Percentiles rank a stretch among this genome's conserved stretches.
Evolutionary conservation across 345 rosid species (phyloP).

Genomic region (Sonneratia caseolaris): DNA sequence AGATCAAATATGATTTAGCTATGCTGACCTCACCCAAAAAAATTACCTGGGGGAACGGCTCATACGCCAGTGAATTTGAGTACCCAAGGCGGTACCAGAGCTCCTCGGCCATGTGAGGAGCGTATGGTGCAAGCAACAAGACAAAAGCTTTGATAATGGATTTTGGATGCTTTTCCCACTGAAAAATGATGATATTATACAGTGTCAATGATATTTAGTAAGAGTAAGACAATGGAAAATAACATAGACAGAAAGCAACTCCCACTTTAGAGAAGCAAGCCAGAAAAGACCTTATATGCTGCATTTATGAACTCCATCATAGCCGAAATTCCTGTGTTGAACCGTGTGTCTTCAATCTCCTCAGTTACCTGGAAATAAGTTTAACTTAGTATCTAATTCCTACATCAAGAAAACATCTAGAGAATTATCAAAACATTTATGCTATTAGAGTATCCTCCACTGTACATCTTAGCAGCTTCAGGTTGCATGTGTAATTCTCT

Average conservation of each 20-base stretch:
- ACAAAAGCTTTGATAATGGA: constrained; percentile 57
- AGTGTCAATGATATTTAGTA: background rate
- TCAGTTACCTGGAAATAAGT: constrained; percentile 52
- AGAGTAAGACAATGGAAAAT: background rate
- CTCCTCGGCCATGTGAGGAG: constrained; percentile 97
- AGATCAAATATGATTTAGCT: background rate
- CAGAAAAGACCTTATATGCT: constrained; percentile 57
- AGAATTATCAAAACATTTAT: background rate
- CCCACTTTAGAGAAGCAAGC: background rate
- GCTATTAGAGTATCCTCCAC: background rate
- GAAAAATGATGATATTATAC: background rate
- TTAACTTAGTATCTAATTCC: background rate
- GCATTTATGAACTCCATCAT: constrained; percentile 98
- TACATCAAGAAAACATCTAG: background rate
- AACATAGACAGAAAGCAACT: background rate
- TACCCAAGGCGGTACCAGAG: constrained; percentile 84
- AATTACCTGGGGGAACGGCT: constrained; percentile 58
- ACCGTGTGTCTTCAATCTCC: constrained; percentile 83
- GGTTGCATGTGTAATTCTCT: background rate
- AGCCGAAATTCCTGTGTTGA: constrained; percentile 90
- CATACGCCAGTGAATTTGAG: constrained; percentile 49
- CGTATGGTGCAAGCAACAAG: constrained; percentile 76
- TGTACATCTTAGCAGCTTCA: background rate
- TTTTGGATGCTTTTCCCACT: constrained; percentile 83
- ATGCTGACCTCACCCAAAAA: background rate